phyloP scores from a whole-genome alignment of 192 early-diverging fungal genomes.

The Chytriomyces sp. region DNA sequence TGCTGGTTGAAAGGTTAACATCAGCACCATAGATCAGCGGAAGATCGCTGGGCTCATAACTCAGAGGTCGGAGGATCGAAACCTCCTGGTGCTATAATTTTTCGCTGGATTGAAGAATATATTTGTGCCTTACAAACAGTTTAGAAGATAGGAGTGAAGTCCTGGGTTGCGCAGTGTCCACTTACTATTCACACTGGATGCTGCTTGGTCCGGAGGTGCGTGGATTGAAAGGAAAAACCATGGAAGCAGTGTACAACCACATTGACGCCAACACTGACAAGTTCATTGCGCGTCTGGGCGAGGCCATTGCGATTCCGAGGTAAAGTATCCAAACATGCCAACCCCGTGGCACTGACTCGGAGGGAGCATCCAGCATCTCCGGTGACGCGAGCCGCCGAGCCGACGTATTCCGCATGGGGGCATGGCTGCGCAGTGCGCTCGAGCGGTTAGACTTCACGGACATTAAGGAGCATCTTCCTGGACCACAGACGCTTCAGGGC shows the following conservation, averaged over 20 bases:
- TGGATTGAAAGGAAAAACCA: neutral
- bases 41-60: constrained; percentile 87
- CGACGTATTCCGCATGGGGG: constrained; percentile 87
- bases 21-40: constrained; percentile 80
- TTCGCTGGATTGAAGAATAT: no score
- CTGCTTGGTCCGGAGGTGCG: no score
- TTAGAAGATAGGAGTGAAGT: no score
- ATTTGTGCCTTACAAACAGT: no score
- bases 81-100: constrained; percentile 65
- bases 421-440: constrained; percentile 80
- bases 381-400: constrained; percentile 72
- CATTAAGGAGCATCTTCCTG: constrained; percentile 64
- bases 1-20: no score
- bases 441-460: constrained; percentile 67
- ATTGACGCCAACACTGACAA: constrained; percentile 11
- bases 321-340: constrained; percentile 35
- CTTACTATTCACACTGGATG: no score
- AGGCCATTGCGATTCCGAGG: constrained; percentile 88
- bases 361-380: constrained; percentile 62
- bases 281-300: constrained; percentile 66
- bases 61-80: constrained; percentile 83
- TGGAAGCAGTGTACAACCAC: constrained; percentile 14
- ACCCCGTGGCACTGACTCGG: no score
- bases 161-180: no score
- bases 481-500: constrained; percentile 85